Conservation (phyloP, 2,329 filamentous ascomycete species). For the Phialocephala sp. region DNA sequence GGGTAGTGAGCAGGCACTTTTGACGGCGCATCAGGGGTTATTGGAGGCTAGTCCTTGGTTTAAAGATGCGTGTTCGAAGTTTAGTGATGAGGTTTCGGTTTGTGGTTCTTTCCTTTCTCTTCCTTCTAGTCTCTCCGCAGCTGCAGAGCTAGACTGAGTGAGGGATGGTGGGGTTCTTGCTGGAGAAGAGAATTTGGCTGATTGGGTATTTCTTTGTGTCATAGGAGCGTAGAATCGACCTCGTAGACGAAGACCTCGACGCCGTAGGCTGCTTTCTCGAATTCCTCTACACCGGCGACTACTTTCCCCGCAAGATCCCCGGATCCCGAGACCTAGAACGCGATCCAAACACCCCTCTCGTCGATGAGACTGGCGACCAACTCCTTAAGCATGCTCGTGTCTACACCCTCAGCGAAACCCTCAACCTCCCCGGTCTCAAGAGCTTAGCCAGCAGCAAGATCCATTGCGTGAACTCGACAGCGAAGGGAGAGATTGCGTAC, state of each 20-base stretch:
- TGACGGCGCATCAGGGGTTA: constrained; percentile 82
- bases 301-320: constrained; percentile 75
- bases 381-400: constrained; percentile 88
- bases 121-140: neutral
- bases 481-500: constrained; percentile 89
- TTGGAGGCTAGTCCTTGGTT: constrained; percentile 79
- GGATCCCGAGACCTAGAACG: constrained; percentile 71
- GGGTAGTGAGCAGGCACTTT: constrained; percentile 62
- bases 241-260: constrained; percentile 71
- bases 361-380: constrained; percentile 81
- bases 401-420: constrained; percentile 86
- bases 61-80: constrained; percentile 63
- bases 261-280: constrained; percentile 81
- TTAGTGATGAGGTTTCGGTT: constrained; percentile 66
- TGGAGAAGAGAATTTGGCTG: neutral
- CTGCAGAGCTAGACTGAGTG: neutral
- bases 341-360: constrained; percentile 66
- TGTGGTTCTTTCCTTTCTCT: constrained; percentile 39
- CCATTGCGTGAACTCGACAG: constrained; percentile 86
- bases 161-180: neutral
- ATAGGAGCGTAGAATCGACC: constrained; percentile 69
- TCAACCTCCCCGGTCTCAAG: constrained; percentile 71
- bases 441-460: constrained; percentile 86
- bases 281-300: constrained; percentile 84
- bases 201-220: neutral